A percentile compares a stretch with the other conserved stretches of the same genome.
These are phyloP conservation scores for Talaromyces pinophilus DNA, from an alignment of 2,329 filamentous ascomycete genomes.

Conservation along the genomic window DNA sequence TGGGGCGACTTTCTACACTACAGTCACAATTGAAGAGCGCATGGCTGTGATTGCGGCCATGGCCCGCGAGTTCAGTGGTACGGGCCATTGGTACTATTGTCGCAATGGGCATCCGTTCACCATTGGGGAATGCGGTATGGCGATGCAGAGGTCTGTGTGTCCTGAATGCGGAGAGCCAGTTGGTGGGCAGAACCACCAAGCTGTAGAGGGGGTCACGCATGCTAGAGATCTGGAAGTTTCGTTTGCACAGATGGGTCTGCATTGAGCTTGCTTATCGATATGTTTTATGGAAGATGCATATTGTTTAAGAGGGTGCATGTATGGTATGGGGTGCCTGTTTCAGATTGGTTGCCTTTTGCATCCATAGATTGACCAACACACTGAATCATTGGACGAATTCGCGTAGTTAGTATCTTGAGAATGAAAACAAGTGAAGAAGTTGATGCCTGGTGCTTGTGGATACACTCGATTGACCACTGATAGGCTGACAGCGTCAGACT, in stretches of 20 bases:
- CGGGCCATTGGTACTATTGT: constrained; percentile 53
- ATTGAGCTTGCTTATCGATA: background rate
- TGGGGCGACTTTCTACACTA: constrained; percentile 50
- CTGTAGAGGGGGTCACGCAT: constrained; percentile 19
- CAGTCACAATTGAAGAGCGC: constrained; percentile 56
- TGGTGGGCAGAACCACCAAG: constrained; percentile 28
- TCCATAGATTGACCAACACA: background rate
- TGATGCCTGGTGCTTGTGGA: background rate
- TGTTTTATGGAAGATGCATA: background rate
- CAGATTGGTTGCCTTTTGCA: background rate
- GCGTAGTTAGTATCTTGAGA: background rate
- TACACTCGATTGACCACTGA: background rate
- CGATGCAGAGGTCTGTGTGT: constrained; percentile 33
- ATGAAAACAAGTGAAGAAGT: background rate
- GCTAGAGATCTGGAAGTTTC: constrained; percentile 13
- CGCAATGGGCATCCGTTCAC: constrained; percentile 29
- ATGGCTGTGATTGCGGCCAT: constrained; percentile 55
- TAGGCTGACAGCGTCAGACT: background rate
- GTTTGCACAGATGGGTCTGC: background rate
- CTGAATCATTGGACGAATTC: background rate
- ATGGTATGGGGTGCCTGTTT: background rate
- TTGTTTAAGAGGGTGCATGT: background rate
- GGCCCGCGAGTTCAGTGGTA: constrained; percentile 52
- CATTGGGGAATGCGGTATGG: constrained; percentile 36
- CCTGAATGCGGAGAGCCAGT: constrained; percentile 32